Base-by-base conservation (phyloP, 768 basidiomycete species). In the Flagelloscypha sp. region DNA sequence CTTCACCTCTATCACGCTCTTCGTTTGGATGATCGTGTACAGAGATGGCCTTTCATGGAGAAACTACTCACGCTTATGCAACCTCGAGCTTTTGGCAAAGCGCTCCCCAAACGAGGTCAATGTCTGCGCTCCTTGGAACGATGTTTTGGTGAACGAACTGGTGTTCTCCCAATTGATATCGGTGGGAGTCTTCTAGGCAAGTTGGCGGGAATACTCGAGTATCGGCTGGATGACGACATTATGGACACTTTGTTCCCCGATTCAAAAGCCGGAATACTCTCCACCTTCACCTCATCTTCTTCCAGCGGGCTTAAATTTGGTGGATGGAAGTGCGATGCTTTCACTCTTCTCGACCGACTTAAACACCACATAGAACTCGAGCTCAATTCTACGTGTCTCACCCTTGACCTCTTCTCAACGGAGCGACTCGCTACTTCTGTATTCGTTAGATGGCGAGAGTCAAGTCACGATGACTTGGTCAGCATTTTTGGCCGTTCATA, bases 61-160 rank as follows among this genome's bases (percentile, higher is more conserved):
- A 18, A 33, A 4, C 31, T 33, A 13, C 18, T 33, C 6, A 22
- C 19, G 4, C 13, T 33, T n/a, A n/a, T 19, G 7, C 19, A 18
- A 11, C 31, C 31, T 22, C 9, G 9, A n/a, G 23, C 23, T 18
- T 33, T 20, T 19, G 11, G 23, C 7, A 22, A 18, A 9, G 31
- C 19, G n/a, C 31, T 18, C 18, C 31, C 31, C 11, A 33, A 13
- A n/a, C 13, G 13, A 7, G 31, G 31, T n/a, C 19, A 13, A n/a
- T 33, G 19, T 22, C 31, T 33, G 19, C n/a, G n/a, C n/a, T n/a
- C n/a, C n/a, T n/a, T n/a, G n/a, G n/a, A 19, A 20, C 31, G 27
- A 37, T 13, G 35, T 37, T 15, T 38, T 30, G 12, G 25, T 40
- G 23, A 36, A 36, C 27, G 30, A 30, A 41, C 40, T 24, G 40